Evolutionary conservation across 176 grass and related monocot genomes (phyloP).

Genomic region (Otatea glauca): DNA sequence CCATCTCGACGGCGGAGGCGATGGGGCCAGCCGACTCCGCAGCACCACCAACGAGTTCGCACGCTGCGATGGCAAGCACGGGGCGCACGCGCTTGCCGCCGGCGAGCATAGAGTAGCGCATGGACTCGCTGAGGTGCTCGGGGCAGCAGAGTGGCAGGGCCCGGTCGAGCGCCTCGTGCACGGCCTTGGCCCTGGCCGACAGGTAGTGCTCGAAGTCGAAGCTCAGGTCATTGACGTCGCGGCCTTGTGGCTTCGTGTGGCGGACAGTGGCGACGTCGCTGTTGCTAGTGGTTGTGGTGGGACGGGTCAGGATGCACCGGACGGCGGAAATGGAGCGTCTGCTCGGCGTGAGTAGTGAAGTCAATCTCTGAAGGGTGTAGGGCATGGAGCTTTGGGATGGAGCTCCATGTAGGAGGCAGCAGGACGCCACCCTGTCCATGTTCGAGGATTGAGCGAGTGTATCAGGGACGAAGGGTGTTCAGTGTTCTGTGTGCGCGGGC

Average conservation of each 20-base stretch:
- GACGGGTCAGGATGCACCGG: neutral
- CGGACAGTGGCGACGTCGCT: neutral
- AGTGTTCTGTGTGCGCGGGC: neutral
- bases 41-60: constrained; percentile 57
- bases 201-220: constrained; percentile 58
- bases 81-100: constrained; percentile 68
- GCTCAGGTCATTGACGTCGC: neutral
- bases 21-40: constrained; percentile 27
- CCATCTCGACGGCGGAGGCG: constrained; percentile 65
- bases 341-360: neutral
- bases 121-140: constrained; percentile 28
- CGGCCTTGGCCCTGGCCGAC: constrained; percentile 15
- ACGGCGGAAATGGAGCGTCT: neutral
- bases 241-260: neutral
- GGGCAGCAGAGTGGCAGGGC: constrained; percentile 29
- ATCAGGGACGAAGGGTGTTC: neutral
- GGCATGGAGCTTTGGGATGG: neutral
- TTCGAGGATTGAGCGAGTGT: neutral
- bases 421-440: constrained; percentile 36
- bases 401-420: constrained; percentile 10
- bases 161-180: constrained; percentile 52
- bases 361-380: neutral
- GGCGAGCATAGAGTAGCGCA: constrained; percentile 65
- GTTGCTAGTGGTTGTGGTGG: neutral
- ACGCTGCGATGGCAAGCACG: constrained; percentile 50